phyloP scores from a whole-genome alignment of 305 asterid species.

The Solanum hybrid region DNA sequence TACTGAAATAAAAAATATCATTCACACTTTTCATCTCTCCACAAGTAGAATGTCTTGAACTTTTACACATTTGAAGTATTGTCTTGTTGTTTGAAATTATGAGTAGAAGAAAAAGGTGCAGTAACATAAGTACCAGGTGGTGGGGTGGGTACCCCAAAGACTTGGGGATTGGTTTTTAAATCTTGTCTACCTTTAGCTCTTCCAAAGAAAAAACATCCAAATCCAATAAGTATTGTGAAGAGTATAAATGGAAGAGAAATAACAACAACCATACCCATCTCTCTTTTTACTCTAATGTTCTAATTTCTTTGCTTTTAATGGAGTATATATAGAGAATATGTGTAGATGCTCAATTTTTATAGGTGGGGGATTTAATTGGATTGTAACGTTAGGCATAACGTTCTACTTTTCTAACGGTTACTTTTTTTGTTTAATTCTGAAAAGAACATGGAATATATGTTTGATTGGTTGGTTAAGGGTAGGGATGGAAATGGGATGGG shows the following conservation, averaged over 20 bases:
- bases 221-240: conserved; percentile 28
- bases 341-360: not conserved
- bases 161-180: conserved; percentile 24
- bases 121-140: conserved; percentile 13
- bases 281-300: not conserved
- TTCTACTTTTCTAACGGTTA: conserved; percentile 15
- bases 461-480: not conserved
- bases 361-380: not conserved
- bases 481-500: not conserved
- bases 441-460: not conserved
- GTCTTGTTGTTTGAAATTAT: not conserved
- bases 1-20: not conserved
- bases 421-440: not conserved
- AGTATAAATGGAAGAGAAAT: conserved; percentile 30
- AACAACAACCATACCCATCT: conserved; percentile 38
- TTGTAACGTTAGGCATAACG: conserved; percentile 15
- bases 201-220: conserved; percentile 36
- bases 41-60: not conserved
- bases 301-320: not conserved
- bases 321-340: not conserved
- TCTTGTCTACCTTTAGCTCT: conserved; percentile 36
- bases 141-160: conserved; percentile 28
- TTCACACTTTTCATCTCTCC: not conserved
- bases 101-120: not conserved
- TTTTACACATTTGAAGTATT: not conserved